Base-by-base conservation (phyloP, 2,329 filamentous ascomycete species). In the Onygenales sp. region DNA sequence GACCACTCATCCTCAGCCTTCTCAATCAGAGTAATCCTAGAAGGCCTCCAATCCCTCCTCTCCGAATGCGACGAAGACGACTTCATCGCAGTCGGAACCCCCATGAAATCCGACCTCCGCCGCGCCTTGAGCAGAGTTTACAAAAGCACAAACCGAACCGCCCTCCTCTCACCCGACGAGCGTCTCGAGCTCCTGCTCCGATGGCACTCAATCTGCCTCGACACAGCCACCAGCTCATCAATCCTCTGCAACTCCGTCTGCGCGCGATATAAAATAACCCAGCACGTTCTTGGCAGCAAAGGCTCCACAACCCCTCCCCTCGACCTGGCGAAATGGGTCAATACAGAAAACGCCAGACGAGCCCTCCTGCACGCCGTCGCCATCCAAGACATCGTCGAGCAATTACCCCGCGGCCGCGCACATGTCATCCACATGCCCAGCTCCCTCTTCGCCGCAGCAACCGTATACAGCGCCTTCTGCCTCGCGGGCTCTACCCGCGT, bases 381-480 rank as follows among this genome's bases (percentile, higher is more conserved):
- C 0, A 75, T 75, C 14, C 73, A 75, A 55, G 71, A 75, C 39
- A 75, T 75, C 10, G 62, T 75, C 9, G 72, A 75, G 52, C 68
- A 74, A 54, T 58, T 75, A 7, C 73, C 73, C 2, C 61, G 72
- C 27, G 73, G 72, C 2, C 65, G 72, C 9, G 72, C 72, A 2
- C 73, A 75, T 56, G 71, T 71, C 0, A 69, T 74, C 9, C 71
- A 75, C 56, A 74, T 75, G 65, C 73, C 73, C 1, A 70, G 65
- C 50, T 71, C 72, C 0, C 62, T 75, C 1, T 75, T 75, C 53
- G 68, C 73, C 1, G 69, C 72, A 0, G 67, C 72, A 2, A 73
- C 72, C 0, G 64, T 74, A 3, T 75, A 74, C 53, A 64, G 68
- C 7, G 69, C 68, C 0, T 71, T 74, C 52, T 69, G 67, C 1